Base-by-base conservation (phyloP, 108 stramenopile genomes). In the Aurantiochytrium sp. region DNA sequence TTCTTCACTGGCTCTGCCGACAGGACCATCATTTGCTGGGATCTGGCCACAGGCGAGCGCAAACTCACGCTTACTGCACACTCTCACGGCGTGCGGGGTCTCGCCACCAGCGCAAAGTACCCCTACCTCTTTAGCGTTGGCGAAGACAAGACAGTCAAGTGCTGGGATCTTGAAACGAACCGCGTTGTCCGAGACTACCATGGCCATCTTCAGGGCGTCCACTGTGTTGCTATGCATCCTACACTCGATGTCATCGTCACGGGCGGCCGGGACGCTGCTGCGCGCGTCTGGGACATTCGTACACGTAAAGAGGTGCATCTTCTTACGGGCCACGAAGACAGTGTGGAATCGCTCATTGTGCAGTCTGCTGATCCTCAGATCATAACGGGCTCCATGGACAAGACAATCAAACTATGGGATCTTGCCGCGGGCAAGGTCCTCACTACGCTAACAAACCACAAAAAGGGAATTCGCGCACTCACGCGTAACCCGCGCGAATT, bases 111-210 rank as follows among this genome's bases (percentile, higher is more conserved):
- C 28, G 90, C 92, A 42, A 93, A 97, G 28, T 97, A 98, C 94
- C 98, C 99, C 21, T 99, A 99, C 91, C 92, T 99, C 58, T 99
- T 99, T 90, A 95, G 94, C 21, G 97, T 95, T 19, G 98, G 97
- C 21, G 99, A 99, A 93, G 99, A 99, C 90, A 99, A 99, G 90
- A 94, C 95, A 92, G 98, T 98, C 42, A 96, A 96, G 91, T 99
- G 99, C 93, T 99, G 99, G 99, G 99, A 99, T 93, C 93, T 99
- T 72, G 98, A 99, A 93, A 97, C 96, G 55, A 99, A 99, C 93
- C 97, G 98, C 87, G 98, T 99, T 6, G 96, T 99, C 72, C 93
- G 99, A 12, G 98, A 99, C 91, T 99, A 99, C 92, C 98, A 99
- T 89, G 99, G 99, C 5, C 99, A 99, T 91, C 93, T 99, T 88